Conservation (phyloP, 2,329 filamentous ascomycete species). For the Bimuria novae-zelandiae region DNA sequence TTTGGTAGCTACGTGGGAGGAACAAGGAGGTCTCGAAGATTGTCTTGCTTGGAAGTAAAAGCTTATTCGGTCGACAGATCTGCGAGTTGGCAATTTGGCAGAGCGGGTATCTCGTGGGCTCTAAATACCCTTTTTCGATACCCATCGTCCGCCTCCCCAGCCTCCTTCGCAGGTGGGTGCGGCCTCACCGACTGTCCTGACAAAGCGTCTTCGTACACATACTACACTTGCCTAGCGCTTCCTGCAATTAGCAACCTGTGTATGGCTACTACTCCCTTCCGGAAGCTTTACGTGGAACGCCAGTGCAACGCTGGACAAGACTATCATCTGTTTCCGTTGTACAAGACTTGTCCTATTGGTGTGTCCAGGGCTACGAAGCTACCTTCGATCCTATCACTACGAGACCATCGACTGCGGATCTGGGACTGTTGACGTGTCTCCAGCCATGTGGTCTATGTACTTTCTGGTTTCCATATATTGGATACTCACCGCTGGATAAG, state of each 20-base stretch:
- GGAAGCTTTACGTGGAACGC: slow-evolving; percentile 1
- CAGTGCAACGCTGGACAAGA: background rate
- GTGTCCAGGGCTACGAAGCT: background rate
- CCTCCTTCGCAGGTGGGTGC: background rate
- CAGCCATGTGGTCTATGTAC: slow-evolving; percentile 2
- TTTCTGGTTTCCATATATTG: background rate
- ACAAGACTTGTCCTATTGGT: background rate
- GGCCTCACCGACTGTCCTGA: slow-evolving; percentile 7
- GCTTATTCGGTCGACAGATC: background rate
- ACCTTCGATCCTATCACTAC: background rate
- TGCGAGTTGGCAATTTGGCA: background rate
- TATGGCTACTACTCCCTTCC: background rate
- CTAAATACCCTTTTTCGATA: slow-evolving; percentile 1
- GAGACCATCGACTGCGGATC: background rate
- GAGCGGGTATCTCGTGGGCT: background rate
- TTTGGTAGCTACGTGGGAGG: background rate
- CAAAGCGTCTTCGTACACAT: background rate
- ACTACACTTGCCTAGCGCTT: background rate
- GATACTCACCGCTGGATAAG: background rate
- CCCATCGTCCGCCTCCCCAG: background rate
- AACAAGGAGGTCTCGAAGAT: background rate
- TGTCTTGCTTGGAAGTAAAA: background rate
- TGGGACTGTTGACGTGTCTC: slow-evolving; percentile 1
- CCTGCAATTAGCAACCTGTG: background rate
- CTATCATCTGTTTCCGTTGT: background rate